These are phyloP conservation scores for Alternaria dauci DNA, from an alignment of 2,329 filamentous ascomycete genomes.

Conservation along the genomic window DNA sequence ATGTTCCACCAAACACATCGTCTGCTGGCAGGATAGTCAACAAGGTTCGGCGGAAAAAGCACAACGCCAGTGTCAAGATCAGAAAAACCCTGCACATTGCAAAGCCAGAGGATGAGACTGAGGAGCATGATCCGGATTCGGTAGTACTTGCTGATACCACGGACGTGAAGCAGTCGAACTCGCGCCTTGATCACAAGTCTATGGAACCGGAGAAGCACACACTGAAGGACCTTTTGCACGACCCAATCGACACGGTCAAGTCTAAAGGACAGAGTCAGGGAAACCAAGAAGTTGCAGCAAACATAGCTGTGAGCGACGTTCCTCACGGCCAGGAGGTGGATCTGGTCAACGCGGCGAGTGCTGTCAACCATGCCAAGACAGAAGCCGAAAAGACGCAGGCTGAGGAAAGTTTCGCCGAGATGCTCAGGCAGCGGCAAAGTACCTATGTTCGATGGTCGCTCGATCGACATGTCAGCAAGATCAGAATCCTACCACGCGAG, in stretches of 20 bases:
- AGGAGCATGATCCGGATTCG: conserved; percentile 2
- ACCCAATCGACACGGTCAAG: conserved; percentile 38
- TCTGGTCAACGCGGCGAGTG: conserved; percentile 46
- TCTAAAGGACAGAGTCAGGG: conserved; percentile 30
- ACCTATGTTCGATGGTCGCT: conserved; percentile 50
- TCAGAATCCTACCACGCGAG: conserved; percentile 38
- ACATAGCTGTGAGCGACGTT: conserved; percentile 56
- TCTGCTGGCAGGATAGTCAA: conserved; percentile 22
- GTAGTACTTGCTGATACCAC: conserved; percentile 27
- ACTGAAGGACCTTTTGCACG: conserved; percentile 35
- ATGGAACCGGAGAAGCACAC: conserved; percentile 32
- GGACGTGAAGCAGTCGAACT: conserved; percentile 21
- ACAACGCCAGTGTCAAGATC: conserved; percentile 33
- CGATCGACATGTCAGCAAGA: conserved; percentile 48
- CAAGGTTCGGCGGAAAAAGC: conserved; percentile 30
- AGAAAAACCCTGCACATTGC: conserved; percentile 35
- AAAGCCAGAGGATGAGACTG: conserved; percentile 26
- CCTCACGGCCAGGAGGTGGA: conserved; percentile 50
- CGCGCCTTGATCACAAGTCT: conserved; percentile 26
- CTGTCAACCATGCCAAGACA: conserved; percentile 21
- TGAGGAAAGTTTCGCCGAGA: conserved; percentile 25
- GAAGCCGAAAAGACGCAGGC: conserved; percentile 28
- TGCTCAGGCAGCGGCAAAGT: conserved; percentile 41
- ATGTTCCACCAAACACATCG: not conserved
- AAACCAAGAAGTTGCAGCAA: conserved; percentile 35